Evolutionary conservation across 345 rosid species (phyloP).

Genomic region (Citropsis articulata): DNA sequence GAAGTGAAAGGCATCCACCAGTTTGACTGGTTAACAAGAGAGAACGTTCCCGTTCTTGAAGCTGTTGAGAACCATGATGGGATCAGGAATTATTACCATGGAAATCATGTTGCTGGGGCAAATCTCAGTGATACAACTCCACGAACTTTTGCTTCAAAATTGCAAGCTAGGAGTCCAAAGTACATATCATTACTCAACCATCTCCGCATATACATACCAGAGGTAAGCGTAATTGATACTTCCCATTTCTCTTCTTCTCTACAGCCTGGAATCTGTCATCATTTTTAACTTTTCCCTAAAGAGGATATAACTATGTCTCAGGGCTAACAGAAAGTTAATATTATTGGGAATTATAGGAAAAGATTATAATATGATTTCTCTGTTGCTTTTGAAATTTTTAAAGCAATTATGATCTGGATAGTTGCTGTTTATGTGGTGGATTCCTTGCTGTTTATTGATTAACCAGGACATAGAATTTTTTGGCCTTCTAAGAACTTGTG

Average conservation of each 20-base stretch:
- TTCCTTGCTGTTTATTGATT: neutral
- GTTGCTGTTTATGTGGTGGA: neutral
- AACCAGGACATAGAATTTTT: neutral
- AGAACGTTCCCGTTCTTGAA: conserved; percentile 98
- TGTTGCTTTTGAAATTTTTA: neutral
- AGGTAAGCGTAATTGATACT: conserved; percentile 48
- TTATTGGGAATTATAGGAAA: neutral
- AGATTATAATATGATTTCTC: neutral
- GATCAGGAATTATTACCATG: conserved; percentile 90
- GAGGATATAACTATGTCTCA: neutral
- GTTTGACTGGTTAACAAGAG: conserved; percentile 98
- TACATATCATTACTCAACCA: conserved; percentile 99
- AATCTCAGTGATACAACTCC: conserved; percentile 85
- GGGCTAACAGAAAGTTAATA: neutral
- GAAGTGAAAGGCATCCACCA: conserved; percentile 98
- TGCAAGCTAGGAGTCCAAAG: conserved; percentile 98
- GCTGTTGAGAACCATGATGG: conserved; percentile 90
- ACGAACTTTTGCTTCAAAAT: conserved; percentile 85
- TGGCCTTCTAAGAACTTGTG: neutral
- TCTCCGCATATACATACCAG: conserved; percentile 94
- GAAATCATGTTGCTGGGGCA: conserved; percentile 86
- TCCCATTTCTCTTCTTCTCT: neutral
- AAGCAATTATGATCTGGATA: neutral
- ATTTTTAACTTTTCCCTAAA: neutral
- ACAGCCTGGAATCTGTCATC: neutral